phyloP scores from a whole-genome alignment of 1,139 yeast species.

The Pichia kudriavzevii region DNA sequence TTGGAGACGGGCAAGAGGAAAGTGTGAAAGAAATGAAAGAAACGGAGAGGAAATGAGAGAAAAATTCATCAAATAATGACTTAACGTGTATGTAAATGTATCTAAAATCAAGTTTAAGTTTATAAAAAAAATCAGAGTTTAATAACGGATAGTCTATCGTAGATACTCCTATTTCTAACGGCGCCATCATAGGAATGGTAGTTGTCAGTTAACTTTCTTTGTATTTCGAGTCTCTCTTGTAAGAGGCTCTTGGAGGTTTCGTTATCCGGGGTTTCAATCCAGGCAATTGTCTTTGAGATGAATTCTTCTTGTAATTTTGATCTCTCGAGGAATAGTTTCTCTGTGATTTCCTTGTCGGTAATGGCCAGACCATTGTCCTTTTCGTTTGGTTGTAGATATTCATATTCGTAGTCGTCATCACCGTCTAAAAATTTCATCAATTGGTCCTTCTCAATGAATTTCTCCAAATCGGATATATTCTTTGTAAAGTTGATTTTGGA shows the following conservation, averaged over 20 bases:
- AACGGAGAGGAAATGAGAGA: too few relatives aligned
- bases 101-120: too few relatives aligned
- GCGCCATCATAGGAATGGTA: constrained; percentile 65
- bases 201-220: constrained; percentile 44
- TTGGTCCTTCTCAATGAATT: constrained; percentile 44
- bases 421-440: constrained; percentile 68
- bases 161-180: constrained; percentile 57
- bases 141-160: constrained; percentile 37
- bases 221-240: constrained; percentile 42
- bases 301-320: constrained; percentile 39
- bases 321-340: constrained; percentile 34
- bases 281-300: constrained; percentile 51
- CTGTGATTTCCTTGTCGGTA: constrained; percentile 33
- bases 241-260: constrained; percentile 34
- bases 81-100: background rate
- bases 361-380: constrained; percentile 37
- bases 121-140: constrained; percentile 13
- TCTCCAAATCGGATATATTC: constrained; percentile 46
- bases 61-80: background rate
- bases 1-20: too few relatives aligned
- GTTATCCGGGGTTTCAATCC: constrained; percentile 55
- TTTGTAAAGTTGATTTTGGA: constrained; percentile 72
- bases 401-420: constrained; percentile 43
- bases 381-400: constrained; percentile 48
- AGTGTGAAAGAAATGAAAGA: too few relatives aligned